phyloP scores from a whole-genome alignment of 345 rosid species.

The Balakata baccata region DNA sequence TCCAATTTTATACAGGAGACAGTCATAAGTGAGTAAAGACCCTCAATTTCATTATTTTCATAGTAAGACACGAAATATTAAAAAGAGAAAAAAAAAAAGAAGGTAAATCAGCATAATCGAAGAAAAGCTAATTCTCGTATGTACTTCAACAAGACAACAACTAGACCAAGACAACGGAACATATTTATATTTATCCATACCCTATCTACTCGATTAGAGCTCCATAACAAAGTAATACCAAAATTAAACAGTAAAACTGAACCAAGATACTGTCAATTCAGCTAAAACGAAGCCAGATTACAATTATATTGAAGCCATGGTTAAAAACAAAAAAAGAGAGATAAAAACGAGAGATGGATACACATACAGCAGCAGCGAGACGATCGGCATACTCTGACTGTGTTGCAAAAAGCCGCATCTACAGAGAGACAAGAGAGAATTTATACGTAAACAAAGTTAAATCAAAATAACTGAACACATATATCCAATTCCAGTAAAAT shows the following conservation, averaged over 20 bases:
- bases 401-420: conserved; percentile 79
- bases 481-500: not conserved
- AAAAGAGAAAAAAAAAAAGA: not conserved
- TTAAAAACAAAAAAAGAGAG: not conserved
- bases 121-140: not conserved
- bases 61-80: not conserved
- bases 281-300: not conserved
- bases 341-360: not conserved
- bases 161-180: too few relatives aligned
- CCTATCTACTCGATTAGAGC: not conserved
- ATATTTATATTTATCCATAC: not conserved
- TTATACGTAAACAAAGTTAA: not conserved
- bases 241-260: not conserved
- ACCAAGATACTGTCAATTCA: not conserved
- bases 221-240: not conserved
- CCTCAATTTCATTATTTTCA: not conserved
- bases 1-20: not conserved
- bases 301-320: not conserved
- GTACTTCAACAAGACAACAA: not conserved
- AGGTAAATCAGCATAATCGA: not conserved
- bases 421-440: not conserved
- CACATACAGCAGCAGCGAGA: conserved; percentile 65
- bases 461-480: not conserved
- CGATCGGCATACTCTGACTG: conserved; percentile 83
- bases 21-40: not conserved